Conservation (phyloP, 2,329 filamentous ascomycete species). For the Colletotrichum ledebouriae region DNA sequence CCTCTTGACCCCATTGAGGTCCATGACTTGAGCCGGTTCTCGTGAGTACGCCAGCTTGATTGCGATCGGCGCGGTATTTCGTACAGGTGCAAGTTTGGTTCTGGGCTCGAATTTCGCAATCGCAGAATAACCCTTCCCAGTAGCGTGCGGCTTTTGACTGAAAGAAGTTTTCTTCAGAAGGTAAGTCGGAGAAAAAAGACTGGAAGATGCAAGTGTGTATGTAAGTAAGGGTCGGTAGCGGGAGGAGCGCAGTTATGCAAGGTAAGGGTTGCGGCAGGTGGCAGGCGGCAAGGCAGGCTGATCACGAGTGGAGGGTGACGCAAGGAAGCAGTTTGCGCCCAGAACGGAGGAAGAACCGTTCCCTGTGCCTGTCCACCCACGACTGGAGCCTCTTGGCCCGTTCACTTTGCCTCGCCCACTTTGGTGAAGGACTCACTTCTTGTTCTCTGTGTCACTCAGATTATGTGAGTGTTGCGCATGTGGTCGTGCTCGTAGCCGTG, state of each 20-base stretch:
- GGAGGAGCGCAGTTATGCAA: slow-evolving; percentile 24
- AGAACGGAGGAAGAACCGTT: slow-evolving; percentile 10
- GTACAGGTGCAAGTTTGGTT: not conserved
- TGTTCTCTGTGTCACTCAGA: not conserved
- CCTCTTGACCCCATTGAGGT: slow-evolving; percentile 74
- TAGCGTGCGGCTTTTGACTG: not conserved
- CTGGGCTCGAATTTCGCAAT: slow-evolving; percentile 2
- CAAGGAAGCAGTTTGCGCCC: slow-evolving; percentile 38
- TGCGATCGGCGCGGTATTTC: slow-evolving; percentile 16
- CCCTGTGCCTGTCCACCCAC: slow-evolving; percentile 12
- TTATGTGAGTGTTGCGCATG: not conserved
- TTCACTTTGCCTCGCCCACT: slow-evolving; percentile 32
- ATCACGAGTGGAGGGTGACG: slow-evolving; percentile 41
- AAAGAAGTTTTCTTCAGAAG: not conserved
- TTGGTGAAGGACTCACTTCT: slow-evolving; percentile 18
- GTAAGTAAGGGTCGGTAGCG: slow-evolving; percentile 19
- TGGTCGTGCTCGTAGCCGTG: not conserved
- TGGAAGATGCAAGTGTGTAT: slow-evolving; percentile 29
- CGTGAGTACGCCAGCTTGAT: slow-evolving; percentile 29
- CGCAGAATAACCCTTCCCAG: slow-evolving; percentile 5
- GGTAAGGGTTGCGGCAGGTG: slow-evolving; percentile 25
- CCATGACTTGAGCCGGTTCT: slow-evolving; percentile 56
- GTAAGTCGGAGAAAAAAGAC: slow-evolving; percentile 1
- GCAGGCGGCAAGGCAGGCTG: slow-evolving; percentile 25
- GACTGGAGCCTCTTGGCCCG: slow-evolving; percentile 15